These are phyloP conservation scores for Phoma sp. DNA, from an alignment of 2,329 filamentous ascomycete species.

Conservation along the genomic window DNA sequence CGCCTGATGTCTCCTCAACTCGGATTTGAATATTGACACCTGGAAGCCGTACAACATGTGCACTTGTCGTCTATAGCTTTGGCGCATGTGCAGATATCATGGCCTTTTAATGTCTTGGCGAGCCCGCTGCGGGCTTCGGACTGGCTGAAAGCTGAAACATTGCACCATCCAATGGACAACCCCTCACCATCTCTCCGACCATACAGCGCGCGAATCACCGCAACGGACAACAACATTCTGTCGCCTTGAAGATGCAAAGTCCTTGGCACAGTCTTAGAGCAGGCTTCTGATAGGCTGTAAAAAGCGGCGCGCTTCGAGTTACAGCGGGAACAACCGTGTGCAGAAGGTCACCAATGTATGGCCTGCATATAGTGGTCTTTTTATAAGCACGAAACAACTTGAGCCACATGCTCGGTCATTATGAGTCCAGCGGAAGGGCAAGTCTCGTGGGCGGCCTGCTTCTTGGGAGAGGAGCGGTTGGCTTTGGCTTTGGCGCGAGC, in stretches of 20 bases:
- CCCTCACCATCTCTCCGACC: not conserved
- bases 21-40: not conserved
- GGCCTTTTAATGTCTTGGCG: slow-evolving; percentile 1
- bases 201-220: slow-evolving; percentile 2
- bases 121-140: slow-evolving; percentile 1
- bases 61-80: not conserved
- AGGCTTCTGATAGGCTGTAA: not conserved
- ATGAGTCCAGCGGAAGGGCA: not conserved
- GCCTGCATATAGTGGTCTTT: not conserved
- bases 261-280: not conserved
- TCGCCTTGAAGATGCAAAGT: slow-evolving; percentile 1
- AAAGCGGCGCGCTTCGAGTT: not conserved
- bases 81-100: not conserved
- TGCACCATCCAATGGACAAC: slow-evolving; percentile 1
- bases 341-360: not conserved
- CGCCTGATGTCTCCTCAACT: not conserved
- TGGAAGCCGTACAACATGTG: not conserved
- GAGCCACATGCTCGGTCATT: slow-evolving; percentile 6
- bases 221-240: not conserved
- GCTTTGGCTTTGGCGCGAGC: not conserved
- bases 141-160: slow-evolving; percentile 9
- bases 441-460: not conserved
- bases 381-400: not conserved
- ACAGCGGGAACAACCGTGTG: not conserved
- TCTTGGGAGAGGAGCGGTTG: not conserved